Evolutionary conservation across 1,139 yeast genomes (phyloP).

Genomic region (Diutina catenulata): DNA sequence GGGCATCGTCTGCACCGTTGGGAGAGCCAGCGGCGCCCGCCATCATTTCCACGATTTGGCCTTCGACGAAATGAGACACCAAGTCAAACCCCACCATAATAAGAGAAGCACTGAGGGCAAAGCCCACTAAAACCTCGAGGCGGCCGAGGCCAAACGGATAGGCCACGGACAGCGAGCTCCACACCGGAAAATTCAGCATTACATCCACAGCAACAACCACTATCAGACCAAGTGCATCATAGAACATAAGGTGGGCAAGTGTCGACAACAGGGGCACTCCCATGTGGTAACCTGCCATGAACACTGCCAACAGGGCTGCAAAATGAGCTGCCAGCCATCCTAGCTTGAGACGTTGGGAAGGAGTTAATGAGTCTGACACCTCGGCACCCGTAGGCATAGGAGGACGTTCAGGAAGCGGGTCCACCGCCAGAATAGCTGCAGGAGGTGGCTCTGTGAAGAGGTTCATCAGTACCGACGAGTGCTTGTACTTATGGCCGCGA

Average conservation of each 20-base stretch:
- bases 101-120: slow-evolving; percentile 74
- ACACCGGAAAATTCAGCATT: slow-evolving; percentile 81
- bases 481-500: slow-evolving; percentile 91
- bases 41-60: slow-evolving; percentile 31
- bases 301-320: slow-evolving; percentile 41
- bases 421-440: slow-evolving; percentile 21
- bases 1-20: slow-evolving; percentile 28
- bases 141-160: slow-evolving; percentile 90
- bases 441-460: slow-evolving; percentile 88
- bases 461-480: slow-evolving; percentile 94
- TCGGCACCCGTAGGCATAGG: slow-evolving; percentile 71
- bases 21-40: background rate
- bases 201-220: slow-evolving; percentile 64
- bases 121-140: slow-evolving; percentile 76
- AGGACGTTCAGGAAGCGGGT: slow-evolving; percentile 63
- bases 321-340: slow-evolving; percentile 60
- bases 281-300: slow-evolving; percentile 46
- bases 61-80: slow-evolving; percentile 75
- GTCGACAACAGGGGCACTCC: slow-evolving; percentile 60
- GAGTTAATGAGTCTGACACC: slow-evolving; percentile 41
- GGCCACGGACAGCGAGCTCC: slow-evolving; percentile 75
- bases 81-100: slow-evolving; percentile 88
- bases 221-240: slow-evolving; percentile 74
- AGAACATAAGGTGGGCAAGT: slow-evolving; percentile 74
- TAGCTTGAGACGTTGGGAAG: slow-evolving; percentile 44